These are phyloP conservation scores for Amniculicola lignicola DNA, from an alignment of 495 filamentous ascomycete species.

Conservation along the genomic window DNA sequence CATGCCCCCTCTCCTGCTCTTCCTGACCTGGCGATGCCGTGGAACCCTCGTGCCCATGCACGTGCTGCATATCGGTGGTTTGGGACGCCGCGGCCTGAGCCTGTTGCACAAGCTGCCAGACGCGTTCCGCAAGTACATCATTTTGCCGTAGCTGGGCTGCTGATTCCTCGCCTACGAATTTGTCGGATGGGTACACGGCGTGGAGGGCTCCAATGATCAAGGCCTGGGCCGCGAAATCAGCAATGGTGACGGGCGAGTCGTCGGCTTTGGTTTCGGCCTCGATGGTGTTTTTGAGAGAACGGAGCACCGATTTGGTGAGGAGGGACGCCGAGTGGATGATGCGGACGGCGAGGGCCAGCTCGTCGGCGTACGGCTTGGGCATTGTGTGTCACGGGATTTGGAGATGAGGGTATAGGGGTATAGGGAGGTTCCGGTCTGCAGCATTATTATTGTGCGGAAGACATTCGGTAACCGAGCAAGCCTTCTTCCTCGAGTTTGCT, in stretches of 20 bases:
- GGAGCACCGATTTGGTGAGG: slow-evolving; percentile 30
- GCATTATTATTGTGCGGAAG: too few relatives aligned
- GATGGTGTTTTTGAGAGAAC: slow-evolving; percentile 18
- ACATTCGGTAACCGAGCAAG: slow-evolving; percentile 6
- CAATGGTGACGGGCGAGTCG: slow-evolving; percentile 33
- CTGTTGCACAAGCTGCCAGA: slow-evolving; percentile 32
- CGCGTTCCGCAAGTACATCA: slow-evolving; percentile 13
- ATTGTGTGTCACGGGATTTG: slow-evolving; percentile 11
- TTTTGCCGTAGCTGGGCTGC: slow-evolving; percentile 26
- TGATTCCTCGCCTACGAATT: slow-evolving; percentile 34
- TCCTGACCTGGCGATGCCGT: slow-evolving; percentile 29
- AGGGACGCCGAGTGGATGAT: slow-evolving; percentile 29
- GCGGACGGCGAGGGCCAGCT: slow-evolving; percentile 27
- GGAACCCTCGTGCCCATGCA: slow-evolving; percentile 34
- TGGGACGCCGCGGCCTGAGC: background rate
- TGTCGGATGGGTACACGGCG: slow-evolving; percentile 25
- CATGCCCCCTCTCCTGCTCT: too few relatives aligned
- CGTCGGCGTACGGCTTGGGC: slow-evolving; percentile 10
- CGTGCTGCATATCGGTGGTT: slow-evolving; percentile 8
- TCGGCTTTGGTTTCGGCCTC: slow-evolving; percentile 28
- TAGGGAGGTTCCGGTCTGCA: too few relatives aligned
- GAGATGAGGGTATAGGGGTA: background rate
- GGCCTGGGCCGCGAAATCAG: slow-evolving; percentile 36
- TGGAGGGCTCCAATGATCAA: slow-evolving; percentile 31
- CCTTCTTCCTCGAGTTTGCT: background rate